Evolutionary conservation across 2,329 filamentous ascomycete genomes (phyloP), one percentile per base, ranked within the genome.

Genomic region (Xylariaceae sp.): DNA sequence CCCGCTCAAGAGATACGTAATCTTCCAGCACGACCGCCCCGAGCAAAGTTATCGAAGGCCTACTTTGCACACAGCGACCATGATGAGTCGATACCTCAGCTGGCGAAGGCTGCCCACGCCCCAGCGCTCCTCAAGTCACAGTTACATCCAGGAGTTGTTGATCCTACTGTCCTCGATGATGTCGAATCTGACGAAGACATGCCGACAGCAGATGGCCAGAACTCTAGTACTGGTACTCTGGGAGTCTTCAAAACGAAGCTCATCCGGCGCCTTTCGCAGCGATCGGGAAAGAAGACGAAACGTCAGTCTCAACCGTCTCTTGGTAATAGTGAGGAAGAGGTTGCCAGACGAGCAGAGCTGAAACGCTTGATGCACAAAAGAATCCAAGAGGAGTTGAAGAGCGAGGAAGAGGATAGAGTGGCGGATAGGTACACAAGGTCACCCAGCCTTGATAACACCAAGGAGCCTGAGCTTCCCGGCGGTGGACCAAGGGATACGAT

Each of bases 321-420:
- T 24, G 68, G 71, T 11, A 67, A 65, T 37, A 76, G 69, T 35
- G 65, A 76, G 18, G 74, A 78, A 46, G 74, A 78, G 48, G 53
- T 77, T 33, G 71, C 74, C 38, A 67, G 76, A 19, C 68, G 76
- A 49, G 76, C 75, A 19, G 77, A 81, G 49, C 57, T 81, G 40
- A 74, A 69, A 49, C 68, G 76, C 16, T 61, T 80, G 8, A 72
- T 76, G 57, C 71, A 74, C 37, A 73, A 71, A 49, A 68, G 76
- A 46, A 80, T 81, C n/a, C 74, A 74, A 46, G 70, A 78, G 33
- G 78, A 81, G 50, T 63, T 81, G 3, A 67, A 72, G 34, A 69
- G 60, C 30, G 74, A 77, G 29, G 60, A 66, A 28, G 54, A 59
- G 9, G 62, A 65, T 35, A n/a, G n/a, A n/a, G 64, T 67, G 15